Percentiles rank a stretch among this genome's conserved stretches.
phyloP scores from a whole-genome alignment of 2,329 filamentous ascomycete genomes.

The Torrubiella hemipterigena region DNA sequence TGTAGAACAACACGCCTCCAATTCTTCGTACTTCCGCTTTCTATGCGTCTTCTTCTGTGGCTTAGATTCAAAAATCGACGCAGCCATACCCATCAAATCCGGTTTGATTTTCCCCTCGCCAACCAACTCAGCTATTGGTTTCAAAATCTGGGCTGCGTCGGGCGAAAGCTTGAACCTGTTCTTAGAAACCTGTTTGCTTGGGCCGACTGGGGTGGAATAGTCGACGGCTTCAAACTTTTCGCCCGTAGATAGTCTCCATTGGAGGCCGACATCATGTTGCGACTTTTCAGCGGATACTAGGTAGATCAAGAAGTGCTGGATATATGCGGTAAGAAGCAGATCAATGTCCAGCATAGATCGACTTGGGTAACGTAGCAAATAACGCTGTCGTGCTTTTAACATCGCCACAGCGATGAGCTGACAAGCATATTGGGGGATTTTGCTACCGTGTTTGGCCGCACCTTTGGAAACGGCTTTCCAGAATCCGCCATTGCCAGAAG shows the following conservation, averaged over 20 bases:
- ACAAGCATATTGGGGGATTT: no score
- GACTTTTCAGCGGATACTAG: no score
- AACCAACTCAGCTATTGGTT: slow-evolving; percentile 1
- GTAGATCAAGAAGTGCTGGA: no score
- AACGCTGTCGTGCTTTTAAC: slow-evolving; percentile 8
- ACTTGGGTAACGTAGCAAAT: slow-evolving; percentile 4
- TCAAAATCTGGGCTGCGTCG: slow-evolving; percentile 1
- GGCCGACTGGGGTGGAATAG: background rate
- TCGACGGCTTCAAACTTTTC: background rate
- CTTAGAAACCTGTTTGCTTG: slow-evolving; percentile 2
- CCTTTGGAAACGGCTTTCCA: background rate
- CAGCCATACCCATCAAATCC: slow-evolving; percentile 5
- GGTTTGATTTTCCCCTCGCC: slow-evolving; percentile 2
- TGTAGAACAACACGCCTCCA: no score
- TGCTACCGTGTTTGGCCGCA: no score
- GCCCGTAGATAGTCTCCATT: slow-evolving; percentile 1
- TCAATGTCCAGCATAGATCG: slow-evolving; percentile 1
- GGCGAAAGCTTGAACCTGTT: slow-evolving; percentile 3
- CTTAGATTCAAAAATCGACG: no score
- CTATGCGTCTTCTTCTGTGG: no score
- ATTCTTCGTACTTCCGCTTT: no score
- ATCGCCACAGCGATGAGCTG: slow-evolving; percentile 6
- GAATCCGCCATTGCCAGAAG: no score
- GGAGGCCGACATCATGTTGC: no score
- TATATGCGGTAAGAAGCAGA: slow-evolving; percentile 3